These are phyloP conservation scores for Pulveroboletus sp. DNA, from an alignment of 768 basidiomycete genomes.

Conservation along the genomic window DNA sequence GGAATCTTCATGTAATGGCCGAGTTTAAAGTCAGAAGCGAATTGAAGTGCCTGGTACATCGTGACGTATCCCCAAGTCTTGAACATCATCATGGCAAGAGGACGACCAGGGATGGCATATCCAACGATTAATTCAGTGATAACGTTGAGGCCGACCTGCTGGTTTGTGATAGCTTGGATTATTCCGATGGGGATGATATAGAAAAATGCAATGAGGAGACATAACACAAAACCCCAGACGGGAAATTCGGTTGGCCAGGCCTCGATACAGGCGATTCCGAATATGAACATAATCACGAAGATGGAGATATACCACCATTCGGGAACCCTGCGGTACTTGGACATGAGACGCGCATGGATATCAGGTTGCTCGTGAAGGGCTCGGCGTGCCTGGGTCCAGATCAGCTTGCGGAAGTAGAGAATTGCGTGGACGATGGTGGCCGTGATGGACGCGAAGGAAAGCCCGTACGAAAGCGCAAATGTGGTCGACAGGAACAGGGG, in stretches of 20 bases:
- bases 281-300: conserved; percentile 49
- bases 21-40: too few species aligned
- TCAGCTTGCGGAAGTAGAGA: conserved; percentile 76
- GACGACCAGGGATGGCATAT: conserved; percentile 51
- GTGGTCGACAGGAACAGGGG: conserved; percentile 64
- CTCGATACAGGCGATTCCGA: conserved; percentile 56
- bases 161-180: conserved; percentile 80
- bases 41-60: too few species aligned
- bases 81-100: conserved; percentile 80
- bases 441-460: conserved; percentile 81
- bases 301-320: conserved; percentile 52
- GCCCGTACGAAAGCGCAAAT: conserved; percentile 74
- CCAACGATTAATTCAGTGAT: conserved; percentile 73
- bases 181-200: conserved; percentile 73
- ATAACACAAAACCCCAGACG: conserved; percentile 46
- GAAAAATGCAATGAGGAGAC: conserved; percentile 37
- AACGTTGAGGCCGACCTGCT: conserved; percentile 65
- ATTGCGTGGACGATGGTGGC: conserved; percentile 69
- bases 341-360: conserved; percentile 60
- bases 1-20: too few species aligned
- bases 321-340: conserved; percentile 52
- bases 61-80: conserved; percentile 72
- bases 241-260: conserved; percentile 52
- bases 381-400: conserved; percentile 65
- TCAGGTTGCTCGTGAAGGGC: conserved; percentile 78